phyloP scores from a whole-genome alignment of 805 yeast genomes.

The Ogataea trehalophila region DNA sequence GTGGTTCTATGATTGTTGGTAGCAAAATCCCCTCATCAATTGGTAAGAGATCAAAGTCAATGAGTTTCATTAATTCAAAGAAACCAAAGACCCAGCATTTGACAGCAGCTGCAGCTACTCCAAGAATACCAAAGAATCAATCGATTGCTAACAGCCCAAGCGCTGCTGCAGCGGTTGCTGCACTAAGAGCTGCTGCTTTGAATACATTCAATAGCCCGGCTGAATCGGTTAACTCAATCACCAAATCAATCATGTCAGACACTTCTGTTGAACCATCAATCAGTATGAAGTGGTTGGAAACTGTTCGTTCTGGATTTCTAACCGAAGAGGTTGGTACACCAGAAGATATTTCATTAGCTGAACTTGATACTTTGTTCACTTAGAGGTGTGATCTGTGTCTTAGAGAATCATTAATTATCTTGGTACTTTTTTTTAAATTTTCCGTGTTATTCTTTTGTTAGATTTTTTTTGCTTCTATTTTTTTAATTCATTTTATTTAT shows the following conservation, averaged over 20 bases:
- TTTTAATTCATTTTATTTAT: neutral
- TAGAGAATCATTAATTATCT: neutral
- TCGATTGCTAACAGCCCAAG: conserved; percentile 51
- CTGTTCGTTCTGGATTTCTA: conserved; percentile 71
- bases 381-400: conserved; percentile 3
- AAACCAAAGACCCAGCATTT: conserved; percentile 39
- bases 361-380: conserved; percentile 48
- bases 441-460: neutral
- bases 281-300: conserved; percentile 64
- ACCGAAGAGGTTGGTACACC: conserved; percentile 76
- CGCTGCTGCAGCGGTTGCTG: conserved; percentile 73
- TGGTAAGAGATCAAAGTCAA: conserved; percentile 58
- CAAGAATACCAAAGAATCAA: conserved; percentile 61
- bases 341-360: conserved; percentile 71
- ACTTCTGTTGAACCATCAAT: conserved; percentile 33
- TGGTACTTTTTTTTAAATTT: neutral
- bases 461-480: neutral
- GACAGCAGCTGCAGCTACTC: conserved; percentile 82
- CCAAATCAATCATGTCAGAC: conserved; percentile 31
- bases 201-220: conserved; percentile 40
- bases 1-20: conserved; percentile 31
- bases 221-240: conserved; percentile 33
- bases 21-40: conserved; percentile 37
- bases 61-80: conserved; percentile 53
- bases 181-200: conserved; percentile 62